These are phyloP conservation scores for Podaxis rugospora DNA, from an alignment of 768 basidiomycete genomes.

Conservation along the genomic window DNA sequence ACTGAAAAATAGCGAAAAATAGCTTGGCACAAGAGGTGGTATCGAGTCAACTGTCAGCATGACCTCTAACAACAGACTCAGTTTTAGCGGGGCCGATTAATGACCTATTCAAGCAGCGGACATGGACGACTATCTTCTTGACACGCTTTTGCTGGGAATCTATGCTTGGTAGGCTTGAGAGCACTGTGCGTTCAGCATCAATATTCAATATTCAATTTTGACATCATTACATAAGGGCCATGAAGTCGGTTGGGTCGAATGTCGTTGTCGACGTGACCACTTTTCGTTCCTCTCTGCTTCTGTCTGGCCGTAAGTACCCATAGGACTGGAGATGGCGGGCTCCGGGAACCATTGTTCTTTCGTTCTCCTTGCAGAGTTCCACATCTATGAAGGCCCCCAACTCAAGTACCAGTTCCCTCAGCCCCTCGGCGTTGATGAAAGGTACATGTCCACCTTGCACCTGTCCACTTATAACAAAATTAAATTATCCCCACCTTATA, in stretches of 20 bases:
- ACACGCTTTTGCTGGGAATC: too few relatives aligned
- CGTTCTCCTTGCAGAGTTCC: slow-evolving; percentile 96
- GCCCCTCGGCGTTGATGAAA: slow-evolving; percentile 90
- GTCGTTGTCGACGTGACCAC: background rate
- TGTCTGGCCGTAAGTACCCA: background rate
- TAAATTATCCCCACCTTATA: slow-evolving; percentile 13
- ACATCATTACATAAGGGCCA: background rate
- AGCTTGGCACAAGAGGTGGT: too few relatives aligned
- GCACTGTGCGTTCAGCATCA: too few relatives aligned
- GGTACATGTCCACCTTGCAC: slow-evolving; percentile 39
- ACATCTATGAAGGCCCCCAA: slow-evolving; percentile 92
- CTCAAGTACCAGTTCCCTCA: slow-evolving; percentile 96
- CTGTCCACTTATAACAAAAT: background rate
- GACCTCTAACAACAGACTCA: too few relatives aligned
- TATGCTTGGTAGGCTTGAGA: too few relatives aligned
- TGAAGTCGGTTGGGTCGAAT: background rate
- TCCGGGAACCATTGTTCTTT: slow-evolving; percentile 83
- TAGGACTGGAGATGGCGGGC: slow-evolving; percentile 39
- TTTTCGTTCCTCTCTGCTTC: background rate
- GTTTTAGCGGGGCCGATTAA: too few relatives aligned
- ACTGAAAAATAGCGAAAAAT: too few relatives aligned
- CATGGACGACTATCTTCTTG: too few relatives aligned
- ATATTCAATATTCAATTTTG: background rate
- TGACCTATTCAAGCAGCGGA: too few relatives aligned
- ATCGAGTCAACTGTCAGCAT: too few relatives aligned